A percentile compares a stretch with the other conserved stretches of the same genome.
Evolutionary conservation across 2,329 filamentous ascomycete species (phyloP).

Genomic region (Curvularia verruculosa): DNA sequence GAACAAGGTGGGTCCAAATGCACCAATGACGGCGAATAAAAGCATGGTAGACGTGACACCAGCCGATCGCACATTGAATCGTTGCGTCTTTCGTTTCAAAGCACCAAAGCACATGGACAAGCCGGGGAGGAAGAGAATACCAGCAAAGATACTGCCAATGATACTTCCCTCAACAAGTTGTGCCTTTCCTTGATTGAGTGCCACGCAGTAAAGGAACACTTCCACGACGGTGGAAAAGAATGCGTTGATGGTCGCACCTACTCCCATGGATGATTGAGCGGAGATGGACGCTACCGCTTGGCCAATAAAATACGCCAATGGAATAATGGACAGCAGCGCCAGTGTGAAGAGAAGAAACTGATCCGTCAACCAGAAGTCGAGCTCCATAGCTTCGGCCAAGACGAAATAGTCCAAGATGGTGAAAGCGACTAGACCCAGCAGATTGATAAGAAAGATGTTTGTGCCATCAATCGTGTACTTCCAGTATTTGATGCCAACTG

Average conservation of each 20-base stretch:
- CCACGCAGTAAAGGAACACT: slow-evolving; percentile 96
- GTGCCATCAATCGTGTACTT: slow-evolving; percentile 99
- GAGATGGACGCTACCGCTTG: slow-evolving; percentile 98
- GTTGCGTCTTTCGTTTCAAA: slow-evolving; percentile 95
- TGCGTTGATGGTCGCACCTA: slow-evolving; percentile 95
- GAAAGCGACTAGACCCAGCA: slow-evolving; percentile 91
- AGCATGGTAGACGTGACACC: slow-evolving; percentile 98
- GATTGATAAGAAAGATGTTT: slow-evolving; percentile 98
- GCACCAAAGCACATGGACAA: slow-evolving; percentile 99
- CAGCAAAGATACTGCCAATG: slow-evolving; percentile 96
- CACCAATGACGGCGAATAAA: slow-evolving; percentile 91
- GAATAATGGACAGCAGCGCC: slow-evolving; percentile 89
- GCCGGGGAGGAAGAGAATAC: slow-evolving; percentile 91
- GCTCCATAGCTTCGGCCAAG: slow-evolving; percentile 69
- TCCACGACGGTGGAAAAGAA: slow-evolving; percentile 98
- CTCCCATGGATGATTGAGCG: slow-evolving; percentile 96
- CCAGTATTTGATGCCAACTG: slow-evolving; percentile 94
- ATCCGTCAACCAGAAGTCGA: slow-evolving; percentile 77
- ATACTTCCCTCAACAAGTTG: slow-evolving; percentile 95
- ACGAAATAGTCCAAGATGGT: slow-evolving; percentile 93
- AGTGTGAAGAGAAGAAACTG: slow-evolving; percentile 85
- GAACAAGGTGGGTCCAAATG: slow-evolving; percentile 94
- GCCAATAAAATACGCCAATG: slow-evolving; percentile 96
- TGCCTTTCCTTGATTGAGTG: slow-evolving; percentile 88
- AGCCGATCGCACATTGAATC: slow-evolving; percentile 95